These are phyloP conservation scores for Ambrosia trifida DNA, from an alignment of 129 eudicot species.

Conservation along the genomic window DNA sequence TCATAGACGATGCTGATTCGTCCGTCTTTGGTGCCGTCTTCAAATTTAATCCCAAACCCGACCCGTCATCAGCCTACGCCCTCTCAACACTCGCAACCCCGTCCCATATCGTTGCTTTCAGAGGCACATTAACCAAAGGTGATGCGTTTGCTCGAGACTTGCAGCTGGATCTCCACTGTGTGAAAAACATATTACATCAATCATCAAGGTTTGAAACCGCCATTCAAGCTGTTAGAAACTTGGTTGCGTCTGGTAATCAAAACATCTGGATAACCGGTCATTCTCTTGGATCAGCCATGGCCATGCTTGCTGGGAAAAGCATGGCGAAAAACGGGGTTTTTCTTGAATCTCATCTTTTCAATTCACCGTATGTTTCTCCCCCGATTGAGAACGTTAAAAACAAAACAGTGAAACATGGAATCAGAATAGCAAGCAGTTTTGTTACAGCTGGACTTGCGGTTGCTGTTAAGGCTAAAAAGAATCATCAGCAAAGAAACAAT, in stretches of 20 bases:
- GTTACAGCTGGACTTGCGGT: slow-evolving; percentile 89
- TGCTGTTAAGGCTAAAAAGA: slow-evolving; percentile 46
- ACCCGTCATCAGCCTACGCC: slow-evolving; percentile 22
- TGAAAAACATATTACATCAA: slow-evolving; percentile 62
- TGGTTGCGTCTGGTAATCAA: slow-evolving; percentile 59
- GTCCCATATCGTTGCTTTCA: slow-evolving; percentile 60
- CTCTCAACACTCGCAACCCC: slow-evolving; percentile 39
- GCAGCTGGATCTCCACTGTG: slow-evolving; percentile 60
- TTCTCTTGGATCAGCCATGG: slow-evolving; percentile 92
- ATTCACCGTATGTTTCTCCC: slow-evolving; percentile 82
- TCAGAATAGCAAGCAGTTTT: slow-evolving; percentile 79
- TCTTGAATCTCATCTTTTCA: slow-evolving; percentile 74
- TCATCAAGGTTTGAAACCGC: slow-evolving; percentile 73
- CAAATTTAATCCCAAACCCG: slow-evolving; percentile 41
- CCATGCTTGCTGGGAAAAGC: slow-evolving; percentile 77
- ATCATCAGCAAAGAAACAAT: slow-evolving; percentile 34
- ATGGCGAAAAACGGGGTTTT: slow-evolving; percentile 63
- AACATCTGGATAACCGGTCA: slow-evolving; percentile 82
- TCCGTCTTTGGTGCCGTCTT: slow-evolving; percentile 78
- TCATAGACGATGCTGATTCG: slow-evolving; percentile 71
- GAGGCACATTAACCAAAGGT: slow-evolving; percentile 84
- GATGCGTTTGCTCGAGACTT: slow-evolving; percentile 70
- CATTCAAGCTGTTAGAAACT: slow-evolving; percentile 65
- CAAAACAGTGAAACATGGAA: slow-evolving; percentile 70
- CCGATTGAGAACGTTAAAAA: slow-evolving; percentile 80